Conservation (phyloP, 306 rosid species). For the Fragaria iinumae region DNA sequence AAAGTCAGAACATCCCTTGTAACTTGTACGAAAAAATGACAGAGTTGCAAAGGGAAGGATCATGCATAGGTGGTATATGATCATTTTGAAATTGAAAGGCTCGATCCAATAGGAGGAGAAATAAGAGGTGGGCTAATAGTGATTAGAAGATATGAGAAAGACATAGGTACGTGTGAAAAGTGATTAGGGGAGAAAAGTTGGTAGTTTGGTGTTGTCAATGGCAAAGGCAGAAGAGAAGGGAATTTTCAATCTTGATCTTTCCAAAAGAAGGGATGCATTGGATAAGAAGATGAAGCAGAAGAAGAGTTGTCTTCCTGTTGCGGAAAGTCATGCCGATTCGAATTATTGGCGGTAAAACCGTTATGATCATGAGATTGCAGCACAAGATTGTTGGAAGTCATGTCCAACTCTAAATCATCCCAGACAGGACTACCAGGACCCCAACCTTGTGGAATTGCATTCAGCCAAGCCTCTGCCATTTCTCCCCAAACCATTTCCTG, state of each 20-base stretch:
- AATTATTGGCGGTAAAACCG: slow-evolving; percentile 36
- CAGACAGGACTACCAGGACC: slow-evolving; percentile 95
- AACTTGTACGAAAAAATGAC: slow-evolving; percentile 9
- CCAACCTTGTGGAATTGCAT: slow-evolving; percentile 83
- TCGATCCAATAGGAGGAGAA: slow-evolving; percentile 37
- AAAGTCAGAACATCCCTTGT: slow-evolving; percentile 23
- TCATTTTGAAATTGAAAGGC: slow-evolving; percentile 27
- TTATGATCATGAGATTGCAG: slow-evolving; percentile 40
- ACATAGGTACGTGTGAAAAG: neutral
- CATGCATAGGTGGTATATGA: slow-evolving; percentile 37
- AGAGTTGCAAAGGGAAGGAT: slow-evolving; percentile 24
- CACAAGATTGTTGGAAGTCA: slow-evolving; percentile 47
- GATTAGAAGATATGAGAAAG: neutral
- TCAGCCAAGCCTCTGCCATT: slow-evolving; percentile 81
- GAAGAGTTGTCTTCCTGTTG: slow-evolving; percentile 38
- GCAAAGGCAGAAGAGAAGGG: neutral
- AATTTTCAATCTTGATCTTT: slow-evolving; percentile 49
- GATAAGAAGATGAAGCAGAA: slow-evolving; percentile 43
- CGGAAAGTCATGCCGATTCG: slow-evolving; percentile 31
- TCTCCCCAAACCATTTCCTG: slow-evolving; percentile 86
- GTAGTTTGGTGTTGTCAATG: neutral
- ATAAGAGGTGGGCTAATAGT: neutral
- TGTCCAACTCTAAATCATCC: slow-evolving; percentile 71
- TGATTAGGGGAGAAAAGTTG: neutral
- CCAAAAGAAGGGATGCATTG: slow-evolving; percentile 54